phyloP scores from a whole-genome alignment of 495 filamentous ascomycete species.

The Penicillium crystallinum region DNA sequence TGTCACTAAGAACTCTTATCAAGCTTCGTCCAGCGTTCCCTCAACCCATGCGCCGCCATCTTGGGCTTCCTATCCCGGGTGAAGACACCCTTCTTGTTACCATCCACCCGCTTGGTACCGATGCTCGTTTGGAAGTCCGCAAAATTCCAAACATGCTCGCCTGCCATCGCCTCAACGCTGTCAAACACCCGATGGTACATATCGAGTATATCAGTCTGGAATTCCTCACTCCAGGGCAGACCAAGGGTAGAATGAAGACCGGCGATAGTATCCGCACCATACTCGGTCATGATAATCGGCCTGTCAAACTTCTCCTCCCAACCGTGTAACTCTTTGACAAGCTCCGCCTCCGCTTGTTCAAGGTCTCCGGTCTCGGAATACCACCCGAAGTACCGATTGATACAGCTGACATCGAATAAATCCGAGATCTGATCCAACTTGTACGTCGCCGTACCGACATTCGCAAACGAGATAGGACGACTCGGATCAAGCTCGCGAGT shows the following conservation, averaged over 20 bases:
- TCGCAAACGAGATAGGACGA: conserved; percentile 3
- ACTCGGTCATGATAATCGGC: conserved; percentile 12
- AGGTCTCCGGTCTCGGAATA: conserved; percentile 3
- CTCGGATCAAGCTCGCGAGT: not conserved
- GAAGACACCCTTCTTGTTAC: conserved; percentile 5
- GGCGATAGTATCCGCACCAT: conserved; percentile 8
- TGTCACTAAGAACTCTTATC: not conserved
- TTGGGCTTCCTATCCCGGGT: conserved; percentile 4
- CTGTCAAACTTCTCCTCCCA: conserved; percentile 8
- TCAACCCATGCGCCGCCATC: not conserved
- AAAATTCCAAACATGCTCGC: conserved; percentile 15
- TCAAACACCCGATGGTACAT: conserved; percentile 13
- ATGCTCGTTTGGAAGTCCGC: conserved; percentile 8
- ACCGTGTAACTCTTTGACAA: not conserved
- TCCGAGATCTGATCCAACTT: not conserved
- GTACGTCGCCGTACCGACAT: not conserved
- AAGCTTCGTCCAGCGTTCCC: not conserved
- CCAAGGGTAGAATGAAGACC: conserved; percentile 6
- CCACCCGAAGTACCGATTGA: conserved; percentile 5
- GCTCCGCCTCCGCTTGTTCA: not conserved
- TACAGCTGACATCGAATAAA: not conserved
- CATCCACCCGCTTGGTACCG: not conserved
- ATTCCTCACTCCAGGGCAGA: conserved; percentile 10
- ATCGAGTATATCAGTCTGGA: conserved; percentile 3
- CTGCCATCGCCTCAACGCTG: conserved; percentile 4